Base-by-base conservation (phyloP, 345 rosid genomes). In the Mangifera indica region DNA sequence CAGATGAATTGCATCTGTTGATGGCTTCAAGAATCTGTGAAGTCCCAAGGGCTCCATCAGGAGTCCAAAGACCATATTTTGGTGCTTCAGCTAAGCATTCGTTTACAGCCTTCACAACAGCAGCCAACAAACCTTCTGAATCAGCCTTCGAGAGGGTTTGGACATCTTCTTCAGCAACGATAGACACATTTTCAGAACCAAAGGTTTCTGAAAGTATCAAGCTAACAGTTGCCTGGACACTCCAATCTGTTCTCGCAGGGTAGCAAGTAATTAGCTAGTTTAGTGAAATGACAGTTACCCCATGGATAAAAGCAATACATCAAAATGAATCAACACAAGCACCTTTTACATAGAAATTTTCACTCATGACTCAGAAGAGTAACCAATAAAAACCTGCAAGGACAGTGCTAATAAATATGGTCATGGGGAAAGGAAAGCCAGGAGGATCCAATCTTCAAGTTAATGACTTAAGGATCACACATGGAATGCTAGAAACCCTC, bases 151-250 rank as follows among this genome's bases (percentile, higher is more conserved):
- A 84, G 63, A 91, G 97, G n/a, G 93, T 72, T 64, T 84, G 82
- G 20, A 80, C 83, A 78, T 93, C 98, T 78, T 93, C 98, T 79
- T 93, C 97, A 45, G 98, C 97, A n/a, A 93, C 88, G 70, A 89
- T 85, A 0, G 90, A 88, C 63, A 88, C 81, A 62, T 81, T 83
- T 70, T 76, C 78, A 79, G 67, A 77, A 67, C 90, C 84, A 73
- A 86, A 90, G 77, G 73, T 74, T 77, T 87, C 83, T 7, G 93
- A 87, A 69, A 93, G 86, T 55, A 88, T 73, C 97, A 92, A 93
- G 81, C 96, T 89, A 60, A 93, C 88, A 71, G 83, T 85, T 42
- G 97, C 98, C 81, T 91, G 97, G 60, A 93, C 97, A 76, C 98
- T 88, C 93, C 95, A 93, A 77, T 93, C 97, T 91, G 82, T 67